Evolutionary conservation across 1,284 basidiomycete genomes (phyloP).

Genomic region (Coniferiporia sulphurascens): DNA sequence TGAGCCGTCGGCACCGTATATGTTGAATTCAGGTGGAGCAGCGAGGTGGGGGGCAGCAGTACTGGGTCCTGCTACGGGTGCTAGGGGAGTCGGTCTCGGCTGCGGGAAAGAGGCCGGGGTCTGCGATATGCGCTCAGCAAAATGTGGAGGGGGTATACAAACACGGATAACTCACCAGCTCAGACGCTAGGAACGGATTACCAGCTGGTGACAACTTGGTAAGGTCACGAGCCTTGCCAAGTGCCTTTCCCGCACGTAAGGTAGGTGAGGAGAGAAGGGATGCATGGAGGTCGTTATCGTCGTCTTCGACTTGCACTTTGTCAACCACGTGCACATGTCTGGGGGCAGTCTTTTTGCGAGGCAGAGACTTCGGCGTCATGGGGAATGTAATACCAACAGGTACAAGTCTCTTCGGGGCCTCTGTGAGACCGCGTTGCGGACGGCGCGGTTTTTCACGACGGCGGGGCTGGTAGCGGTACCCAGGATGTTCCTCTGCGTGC

Average conservation of each 20-base stretch:
- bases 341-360: background rate
- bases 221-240: background rate
- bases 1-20: background rate
- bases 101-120: background rate
- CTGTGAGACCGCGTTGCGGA: background rate
- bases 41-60: background rate
- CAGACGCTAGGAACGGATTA: background rate
- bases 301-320: background rate
- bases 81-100: background rate
- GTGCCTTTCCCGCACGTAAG: background rate
- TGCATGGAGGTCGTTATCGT: background rate
- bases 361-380: background rate
- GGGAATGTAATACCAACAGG: background rate
- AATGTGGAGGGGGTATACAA: background rate
- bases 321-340: background rate
- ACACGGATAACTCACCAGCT: background rate
- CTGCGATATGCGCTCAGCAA: background rate
- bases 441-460: slow-evolving; percentile 31
- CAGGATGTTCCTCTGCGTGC: slow-evolving; percentile 50
- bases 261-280: background rate
- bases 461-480: slow-evolving; percentile 50
- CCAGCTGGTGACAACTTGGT: background rate
- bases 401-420: background rate
- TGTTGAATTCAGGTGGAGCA: background rate
- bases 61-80: background rate